Base-by-base conservation (phyloP, 345 rosid species). In the Gossypium bickii region DNA sequence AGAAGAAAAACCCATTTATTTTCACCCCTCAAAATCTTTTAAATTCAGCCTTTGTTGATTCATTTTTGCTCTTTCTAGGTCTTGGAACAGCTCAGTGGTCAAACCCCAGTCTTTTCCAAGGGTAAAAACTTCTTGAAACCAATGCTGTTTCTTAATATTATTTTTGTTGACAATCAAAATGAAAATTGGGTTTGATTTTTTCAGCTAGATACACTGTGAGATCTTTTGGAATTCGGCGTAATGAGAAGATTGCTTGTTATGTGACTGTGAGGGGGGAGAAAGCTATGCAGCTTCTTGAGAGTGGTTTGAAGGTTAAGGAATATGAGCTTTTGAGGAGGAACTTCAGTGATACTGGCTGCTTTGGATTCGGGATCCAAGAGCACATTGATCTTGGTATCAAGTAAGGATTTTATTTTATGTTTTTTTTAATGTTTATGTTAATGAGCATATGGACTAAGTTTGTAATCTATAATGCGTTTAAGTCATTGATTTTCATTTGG, bases 381-480 rank as follows among this genome's bases (percentile, higher is more conserved):
- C 98, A 94, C 84, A 94, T 94, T 57, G 98, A 95, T 89, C 96
- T 91, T n/a, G 98, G 98, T 11, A 95, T 95, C 90, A 93, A 91
- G 98, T 93, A 65, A 79, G 92, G 1, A 7, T 22, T 7, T 22
- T 56, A 48, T 24, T 3, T 1, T 5, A 7, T 10, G 12, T 20
- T 45, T 13, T n/a, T 20, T 8, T n/a, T 9, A 4, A 48, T 68
- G 4, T 20, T 57, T 20, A 57, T 57, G 16, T 57, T 57, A 22
- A 22, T 20, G 5, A 15, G 25, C 24, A 5, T 29, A n/a, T 15
- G 10, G 10, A 51, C 17, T 9, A 18, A 25, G 24, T 52, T 52
- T n/a, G 25, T 7, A 16, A 4, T 49, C 22, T 51, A 51, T 51
- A 17, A 6, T 71, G 18, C 7, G 74, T 53, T 71, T 20, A 41